Base-by-base conservation (phyloP, 2,329 filamentous ascomycete genomes). In the Fusarium sulawesiense region DNA sequence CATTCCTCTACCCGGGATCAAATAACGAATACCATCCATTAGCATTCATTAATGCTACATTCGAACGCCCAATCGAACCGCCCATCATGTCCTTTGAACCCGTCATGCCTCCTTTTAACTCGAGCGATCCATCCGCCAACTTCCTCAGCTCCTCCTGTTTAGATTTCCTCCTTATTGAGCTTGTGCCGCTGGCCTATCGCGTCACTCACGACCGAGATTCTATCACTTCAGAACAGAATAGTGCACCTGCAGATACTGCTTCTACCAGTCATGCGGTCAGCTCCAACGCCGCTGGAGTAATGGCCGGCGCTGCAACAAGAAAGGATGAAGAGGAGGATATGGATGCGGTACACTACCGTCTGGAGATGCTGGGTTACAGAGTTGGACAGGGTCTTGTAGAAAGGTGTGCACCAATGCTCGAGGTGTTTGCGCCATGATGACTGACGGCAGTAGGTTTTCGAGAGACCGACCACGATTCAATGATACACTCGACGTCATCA, bases 101-200 rank as follows among this genome's bases (percentile, higher is more conserved):
- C 46, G 86, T 90, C 47, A 84, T 89, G 76, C 90, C 90, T 4
- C 88, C 89, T 16, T 91, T 88, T 83, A 92, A 91, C 80, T 84
- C 89, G 73, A 87, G 87, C 71, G 93, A 97, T 81, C 92, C 93
- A 40, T 86, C 86, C 64, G 91, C 92, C 62, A 89, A 89, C 65
- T 92, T 94, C 82, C 86, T 98, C 75, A 91, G 88, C 82, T 89
- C 91, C 60, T 96, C 95, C 49, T 94, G 92, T 79, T 89, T 99
- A 75, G 96, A 99, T 81, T 92, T 99, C 74, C 88, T 99, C 60
- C 88, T 99, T 74, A 98, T 98, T 78, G 96, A 99, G 83, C 89
- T 99, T 58, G 96, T 99, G 18, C 96, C 96, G 41, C 91, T 98
- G 85, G 93, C 95, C 7, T 93, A 97, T 80, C 90, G 96, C 71